Percentiles rank a stretch among this genome's conserved stretches.
Evolutionary conservation across 495 filamentous ascomycete species (phyloP).

Genomic region (Xanthoparmelia taractica): DNA sequence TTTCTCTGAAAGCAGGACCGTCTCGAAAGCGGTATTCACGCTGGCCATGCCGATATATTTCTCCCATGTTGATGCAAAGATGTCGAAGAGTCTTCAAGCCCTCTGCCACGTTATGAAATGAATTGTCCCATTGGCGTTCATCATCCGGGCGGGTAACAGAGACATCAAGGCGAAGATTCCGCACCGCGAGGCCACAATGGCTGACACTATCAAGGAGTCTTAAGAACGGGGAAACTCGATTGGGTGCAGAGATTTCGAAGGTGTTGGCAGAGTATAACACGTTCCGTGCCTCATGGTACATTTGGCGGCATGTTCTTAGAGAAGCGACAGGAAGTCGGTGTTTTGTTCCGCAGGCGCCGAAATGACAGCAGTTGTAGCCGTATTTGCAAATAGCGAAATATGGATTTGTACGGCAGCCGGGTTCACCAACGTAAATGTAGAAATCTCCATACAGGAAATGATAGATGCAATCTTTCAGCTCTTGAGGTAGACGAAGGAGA

Average conservation of each 20-base stretch:
- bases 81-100: background rate
- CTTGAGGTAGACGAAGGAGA: background rate
- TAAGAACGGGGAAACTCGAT: background rate
- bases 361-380: no score
- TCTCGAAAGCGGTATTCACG: no score
- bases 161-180: background rate
- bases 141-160: background rate
- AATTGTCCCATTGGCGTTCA: background rate
- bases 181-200: background rate
- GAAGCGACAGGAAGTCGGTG: background rate
- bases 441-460: background rate
- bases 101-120: background rate
- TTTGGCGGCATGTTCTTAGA: background rate
- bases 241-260: background rate
- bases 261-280: background rate
- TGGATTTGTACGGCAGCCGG: no score
- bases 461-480: conserved; percentile 2
- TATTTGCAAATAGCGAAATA: no score
- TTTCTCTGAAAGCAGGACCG: background rate
- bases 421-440: background rate
- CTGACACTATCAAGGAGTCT: background rate
- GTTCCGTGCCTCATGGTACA: background rate
- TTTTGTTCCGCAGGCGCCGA: no score
- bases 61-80: background rate
- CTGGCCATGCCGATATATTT: no score